Evolutionary conservation across 495 filamentous ascomycete species (phyloP).

Genomic region (Trichoderma reesei): DNA sequence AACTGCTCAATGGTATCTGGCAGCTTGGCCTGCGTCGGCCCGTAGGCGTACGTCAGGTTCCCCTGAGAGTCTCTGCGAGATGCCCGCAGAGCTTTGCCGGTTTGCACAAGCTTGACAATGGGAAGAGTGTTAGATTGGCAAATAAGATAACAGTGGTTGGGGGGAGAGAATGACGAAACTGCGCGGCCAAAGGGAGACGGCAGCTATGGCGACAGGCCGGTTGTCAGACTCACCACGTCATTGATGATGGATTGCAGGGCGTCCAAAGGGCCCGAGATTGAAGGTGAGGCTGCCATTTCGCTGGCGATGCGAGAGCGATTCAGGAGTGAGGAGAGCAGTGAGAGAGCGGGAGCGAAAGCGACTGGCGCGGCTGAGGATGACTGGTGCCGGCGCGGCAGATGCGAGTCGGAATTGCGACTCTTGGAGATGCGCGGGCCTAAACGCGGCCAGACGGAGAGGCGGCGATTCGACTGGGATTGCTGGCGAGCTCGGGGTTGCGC

Average conservation of each 20-base stretch:
- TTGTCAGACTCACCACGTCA: conserved; percentile 41
- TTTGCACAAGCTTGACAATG: conserved; percentile 36
- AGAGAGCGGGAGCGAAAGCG: neutral
- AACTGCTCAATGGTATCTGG: conserved; percentile 32
- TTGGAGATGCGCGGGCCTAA: neutral
- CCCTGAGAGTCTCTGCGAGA: conserved; percentile 30
- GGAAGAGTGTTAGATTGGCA: neutral
- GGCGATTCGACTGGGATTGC: neutral
- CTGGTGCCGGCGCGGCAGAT: no score
- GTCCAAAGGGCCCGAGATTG: conserved; percentile 24
- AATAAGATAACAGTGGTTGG: no score
- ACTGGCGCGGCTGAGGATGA: neutral
- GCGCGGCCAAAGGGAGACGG: no score
- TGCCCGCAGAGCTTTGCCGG: conserved; percentile 37
- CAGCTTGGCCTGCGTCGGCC: conserved; percentile 26
- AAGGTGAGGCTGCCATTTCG: conserved; percentile 19
- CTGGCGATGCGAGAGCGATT: neutral
- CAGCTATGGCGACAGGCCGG: no score
- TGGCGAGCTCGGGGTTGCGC: neutral
- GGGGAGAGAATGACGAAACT: no score
- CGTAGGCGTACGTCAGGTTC: conserved; percentile 19
- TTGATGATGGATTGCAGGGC: conserved; percentile 35
- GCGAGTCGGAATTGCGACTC: neutral
- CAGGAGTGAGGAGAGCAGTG: neutral
- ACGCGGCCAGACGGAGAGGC: neutral